phyloP scores from a whole-genome alignment of 352 stramenopile species.

The Phytophthora pisi region DNA sequence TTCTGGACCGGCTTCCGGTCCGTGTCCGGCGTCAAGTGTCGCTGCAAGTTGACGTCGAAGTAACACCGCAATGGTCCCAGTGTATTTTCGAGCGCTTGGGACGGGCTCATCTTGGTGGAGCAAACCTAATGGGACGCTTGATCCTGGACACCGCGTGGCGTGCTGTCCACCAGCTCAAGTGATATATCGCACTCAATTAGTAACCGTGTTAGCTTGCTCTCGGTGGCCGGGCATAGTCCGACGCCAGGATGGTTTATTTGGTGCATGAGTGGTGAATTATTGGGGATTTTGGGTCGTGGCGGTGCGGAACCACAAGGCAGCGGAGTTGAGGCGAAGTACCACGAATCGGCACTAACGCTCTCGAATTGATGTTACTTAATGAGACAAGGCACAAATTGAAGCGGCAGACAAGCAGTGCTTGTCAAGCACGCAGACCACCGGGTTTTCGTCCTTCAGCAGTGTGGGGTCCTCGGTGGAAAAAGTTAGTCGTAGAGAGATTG shows the following conservation, averaged over 20 bases:
- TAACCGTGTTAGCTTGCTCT: conserved; percentile 20
- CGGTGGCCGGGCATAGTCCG: conserved; percentile 9
- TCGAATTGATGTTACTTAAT: conserved; percentile 28
- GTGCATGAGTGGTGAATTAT: conserved; percentile 11
- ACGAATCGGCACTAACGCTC: conserved; percentile 19
- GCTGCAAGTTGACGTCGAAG: conserved; percentile 4
- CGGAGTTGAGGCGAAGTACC: conserved; percentile 21
- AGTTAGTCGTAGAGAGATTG: conserved; percentile 15
- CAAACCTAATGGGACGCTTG: conserved; percentile 10
- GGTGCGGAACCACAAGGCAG: conserved; percentile 9
- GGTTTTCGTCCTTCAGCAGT: conserved; percentile 4
- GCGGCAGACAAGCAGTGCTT: not conserved
- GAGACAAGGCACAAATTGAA: conserved; percentile 1
- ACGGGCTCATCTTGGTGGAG: conserved; percentile 25
- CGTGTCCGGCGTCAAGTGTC: conserved; percentile 13
- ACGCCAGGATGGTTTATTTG: conserved; percentile 15
- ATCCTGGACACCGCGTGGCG: not conserved
- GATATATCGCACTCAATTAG: conserved; percentile 29
- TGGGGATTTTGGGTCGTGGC: conserved; percentile 1
- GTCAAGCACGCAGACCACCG: conserved; percentile 4
- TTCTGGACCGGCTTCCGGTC: conserved; percentile 13
- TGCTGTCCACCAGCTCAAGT: conserved; percentile 15
- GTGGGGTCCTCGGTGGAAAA: conserved; percentile 4
- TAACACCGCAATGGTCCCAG: conserved; percentile 9
- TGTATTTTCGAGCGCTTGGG: not conserved